Conservation (phyloP, 148 eudicot genomes). For the Rhododendron henanense region DNA sequence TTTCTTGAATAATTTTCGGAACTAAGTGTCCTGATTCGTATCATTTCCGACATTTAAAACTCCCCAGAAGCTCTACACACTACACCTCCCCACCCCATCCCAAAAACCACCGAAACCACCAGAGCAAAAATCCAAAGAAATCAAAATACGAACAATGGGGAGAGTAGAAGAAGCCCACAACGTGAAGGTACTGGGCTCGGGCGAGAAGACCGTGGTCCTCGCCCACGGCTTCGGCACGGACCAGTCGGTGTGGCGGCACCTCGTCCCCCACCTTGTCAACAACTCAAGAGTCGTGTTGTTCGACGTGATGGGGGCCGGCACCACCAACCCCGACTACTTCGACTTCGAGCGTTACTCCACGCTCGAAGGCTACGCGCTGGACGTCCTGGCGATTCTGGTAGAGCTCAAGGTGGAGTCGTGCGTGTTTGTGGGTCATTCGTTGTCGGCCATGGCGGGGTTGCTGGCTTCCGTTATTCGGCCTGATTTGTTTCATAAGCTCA, state of each 20-base stretch:
- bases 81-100: no score
- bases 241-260: constrained; percentile 83
- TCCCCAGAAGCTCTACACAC: no score
- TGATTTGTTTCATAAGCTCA: constrained; percentile 71
- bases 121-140: neutral
- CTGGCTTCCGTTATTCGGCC: constrained; percentile 72
- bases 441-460: constrained; percentile 63
- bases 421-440: constrained; percentile 76
- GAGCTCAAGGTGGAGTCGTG: constrained; percentile 52
- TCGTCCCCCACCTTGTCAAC: constrained; percentile 64
- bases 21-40: no score
- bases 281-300: constrained; percentile 57
- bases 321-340: constrained; percentile 84
- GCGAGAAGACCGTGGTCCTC: constrained; percentile 45
- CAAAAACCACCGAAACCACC: no score
- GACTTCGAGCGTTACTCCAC: constrained; percentile 68
- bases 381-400: constrained; percentile 63
- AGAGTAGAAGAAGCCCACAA: constrained; percentile 80
- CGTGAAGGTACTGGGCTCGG: constrained; percentile 54
- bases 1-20: no score
- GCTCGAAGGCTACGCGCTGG: constrained; percentile 65
- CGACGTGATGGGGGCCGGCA: constrained; percentile 90
- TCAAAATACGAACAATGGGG: constrained; percentile 34
- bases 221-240: constrained; percentile 89
- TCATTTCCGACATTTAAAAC: no score